These are phyloP conservation scores for Rubus parviflorus DNA, from an alignment of 306 rosid genomes.

Conservation along the genomic window DNA sequence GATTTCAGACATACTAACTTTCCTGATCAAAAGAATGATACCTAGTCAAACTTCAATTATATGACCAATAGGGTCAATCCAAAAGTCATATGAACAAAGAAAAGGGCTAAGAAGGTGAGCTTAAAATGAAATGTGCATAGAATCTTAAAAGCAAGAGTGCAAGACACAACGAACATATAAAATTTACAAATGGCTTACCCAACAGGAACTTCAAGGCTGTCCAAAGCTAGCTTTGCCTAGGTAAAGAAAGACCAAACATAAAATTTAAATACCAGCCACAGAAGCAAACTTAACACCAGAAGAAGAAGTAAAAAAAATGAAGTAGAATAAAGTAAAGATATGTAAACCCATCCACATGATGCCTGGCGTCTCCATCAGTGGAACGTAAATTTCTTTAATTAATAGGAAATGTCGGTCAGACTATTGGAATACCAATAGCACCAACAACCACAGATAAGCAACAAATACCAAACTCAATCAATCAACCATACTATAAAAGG, in stretches of 20 bases:
- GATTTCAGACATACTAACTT: neutral
- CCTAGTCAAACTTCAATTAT: neutral
- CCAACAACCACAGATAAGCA: neutral
- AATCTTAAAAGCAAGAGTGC: neutral
- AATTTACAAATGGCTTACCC: constrained; percentile 48
- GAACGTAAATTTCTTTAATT: neutral
- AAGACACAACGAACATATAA: neutral
- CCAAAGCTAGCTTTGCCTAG: constrained; percentile 72
- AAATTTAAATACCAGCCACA: neutral
- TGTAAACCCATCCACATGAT: neutral
- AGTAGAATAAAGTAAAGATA: neutral
- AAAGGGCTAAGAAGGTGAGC: neutral
- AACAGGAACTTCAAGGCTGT: constrained; percentile 83
- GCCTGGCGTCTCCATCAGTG: neutral
- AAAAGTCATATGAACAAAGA: neutral
- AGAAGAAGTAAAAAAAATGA: neutral
- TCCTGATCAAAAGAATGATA: neutral
- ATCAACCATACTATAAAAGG: neutral
- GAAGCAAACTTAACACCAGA: constrained; percentile 3
- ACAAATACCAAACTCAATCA: neutral
- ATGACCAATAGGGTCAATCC: neutral
- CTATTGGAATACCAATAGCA: neutral
- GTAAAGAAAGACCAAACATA: constrained; percentile 18
- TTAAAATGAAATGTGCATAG: neutral
- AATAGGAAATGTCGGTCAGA: neutral